Base-by-base conservation (phyloP, 1,139 yeast species). In the Ogataea hybrid region DNA sequence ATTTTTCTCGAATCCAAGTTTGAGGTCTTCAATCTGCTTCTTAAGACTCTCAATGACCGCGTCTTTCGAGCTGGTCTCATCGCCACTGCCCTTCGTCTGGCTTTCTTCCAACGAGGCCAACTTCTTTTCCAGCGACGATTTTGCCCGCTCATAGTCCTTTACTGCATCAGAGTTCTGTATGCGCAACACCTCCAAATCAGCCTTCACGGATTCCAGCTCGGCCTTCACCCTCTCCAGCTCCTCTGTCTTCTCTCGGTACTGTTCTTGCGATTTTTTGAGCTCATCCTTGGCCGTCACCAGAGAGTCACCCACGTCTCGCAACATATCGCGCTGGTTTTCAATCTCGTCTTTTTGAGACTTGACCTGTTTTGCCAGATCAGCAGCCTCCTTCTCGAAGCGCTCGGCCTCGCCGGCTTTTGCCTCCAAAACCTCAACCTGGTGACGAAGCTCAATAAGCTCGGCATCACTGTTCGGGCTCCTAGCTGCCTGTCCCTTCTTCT, bases 221-320 rank as follows among this genome's bases (percentile, higher is more conserved):
- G 22, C 9, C 4, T 40, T 31, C 14, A 47, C 43, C 9, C 39
- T 36, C 4, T 40, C 44, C 21, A 43, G 42, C 43, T 51, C 44
- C 9, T 28, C 36, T 18, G 35, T 28, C 16, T 34, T 27, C 9
- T 35, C 29, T 4, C 36, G 22, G 12, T 18, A 14, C 4, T 22
- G 25, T 21, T 33, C 44, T 32, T 46, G 39, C 18, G 52, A 35
- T 4, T 39, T 37, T 28, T 58, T 59, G 14, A 57, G 32, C 22
- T 65, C 61, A 30, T 75, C 81, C 46, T 70, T 70, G 0, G 80
- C 70, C 2, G 69, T 66, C 0, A 87, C 94, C 20, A 87, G 68
- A 39, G 86, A 94, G 54, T 84, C 77, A 1, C 96, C 96, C 16
- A 88, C 72, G n/a, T n/a, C n/a, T n/a, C n/a, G n/a, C n/a, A n/a